A percentile compares a stretch with the other conserved stretches of the same genome.
phyloP scores from a whole-genome alignment of 352 stramenopile species.

The Thraustotheca clavata region DNA sequence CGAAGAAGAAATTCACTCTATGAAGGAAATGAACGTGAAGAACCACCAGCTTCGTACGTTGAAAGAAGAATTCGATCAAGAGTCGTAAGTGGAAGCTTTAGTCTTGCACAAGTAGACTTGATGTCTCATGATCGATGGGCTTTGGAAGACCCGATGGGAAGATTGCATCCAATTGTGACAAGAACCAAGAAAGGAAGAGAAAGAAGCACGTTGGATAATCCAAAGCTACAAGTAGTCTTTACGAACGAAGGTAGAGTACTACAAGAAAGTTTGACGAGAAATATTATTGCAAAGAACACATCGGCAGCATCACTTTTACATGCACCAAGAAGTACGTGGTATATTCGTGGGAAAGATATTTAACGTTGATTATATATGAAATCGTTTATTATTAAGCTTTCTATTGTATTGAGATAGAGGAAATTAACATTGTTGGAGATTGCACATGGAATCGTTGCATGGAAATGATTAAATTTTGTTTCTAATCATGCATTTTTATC shows the following conservation, averaged over 20 bases:
- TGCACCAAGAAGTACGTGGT: not conserved
- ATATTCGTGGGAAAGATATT: conserved; percentile 7
- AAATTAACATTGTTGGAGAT: too few relatives aligned
- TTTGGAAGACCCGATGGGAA: not conserved
- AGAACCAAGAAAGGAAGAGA: not conserved
- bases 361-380: too few relatives aligned
- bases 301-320: not conserved
- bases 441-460: too few relatives aligned
- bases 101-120: not conserved
- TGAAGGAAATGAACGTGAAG: not conserved
- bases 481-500: too few relatives aligned
- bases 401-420: too few relatives aligned
- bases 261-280: not conserved
- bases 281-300: not conserved
- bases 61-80: not conserved
- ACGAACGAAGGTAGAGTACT: not conserved
- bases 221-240: not conserved
- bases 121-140: conserved; percentile 3
- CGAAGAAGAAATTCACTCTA: not conserved
- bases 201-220: not conserved
- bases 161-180: not conserved
- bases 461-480: too few relatives aligned
- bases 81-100: not conserved
- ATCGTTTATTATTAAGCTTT: too few relatives aligned
- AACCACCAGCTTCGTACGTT: not conserved